Conservation (phyloP, 352 stramenopile species). For the Globisporangium yorkense region DNA sequence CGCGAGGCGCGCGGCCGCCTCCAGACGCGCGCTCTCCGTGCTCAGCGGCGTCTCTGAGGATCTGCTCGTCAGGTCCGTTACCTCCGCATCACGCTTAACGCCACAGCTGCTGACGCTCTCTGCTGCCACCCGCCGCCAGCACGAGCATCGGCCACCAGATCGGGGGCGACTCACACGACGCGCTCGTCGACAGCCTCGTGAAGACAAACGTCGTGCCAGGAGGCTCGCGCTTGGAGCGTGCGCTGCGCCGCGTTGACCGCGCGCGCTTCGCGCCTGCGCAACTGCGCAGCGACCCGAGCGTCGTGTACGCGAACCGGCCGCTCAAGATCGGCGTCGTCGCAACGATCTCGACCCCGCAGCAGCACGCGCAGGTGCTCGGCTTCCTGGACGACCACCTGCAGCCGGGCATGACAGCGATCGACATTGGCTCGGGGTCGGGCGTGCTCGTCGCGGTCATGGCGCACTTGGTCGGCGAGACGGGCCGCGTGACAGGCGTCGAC, state of each 20-base stretch:
- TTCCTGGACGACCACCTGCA: conserved; percentile 63
- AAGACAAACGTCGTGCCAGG: conserved; percentile 55
- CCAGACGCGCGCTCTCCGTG: conserved; percentile 32
- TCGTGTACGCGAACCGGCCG: conserved; percentile 66
- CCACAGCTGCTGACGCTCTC: not conserved
- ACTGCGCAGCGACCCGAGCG: conserved; percentile 15
- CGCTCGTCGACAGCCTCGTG: conserved; percentile 75
- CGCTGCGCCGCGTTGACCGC: conserved; percentile 61
- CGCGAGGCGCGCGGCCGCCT: not conserved
- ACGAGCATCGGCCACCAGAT: conserved; percentile 83
- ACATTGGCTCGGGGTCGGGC: conserved; percentile 79
- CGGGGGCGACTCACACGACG: conserved; percentile 53
- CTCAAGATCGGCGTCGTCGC: conserved; percentile 74
- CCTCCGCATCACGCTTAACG: not conserved
- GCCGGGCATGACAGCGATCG: conserved; percentile 51
- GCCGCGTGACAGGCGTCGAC: conserved; percentile 61
- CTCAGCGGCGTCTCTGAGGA: conserved; percentile 75
- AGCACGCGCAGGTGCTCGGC: conserved; percentile 73
- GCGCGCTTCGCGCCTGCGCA: conserved; percentile 42
- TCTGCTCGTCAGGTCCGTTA: conserved; percentile 52
- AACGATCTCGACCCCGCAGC: conserved; percentile 84
- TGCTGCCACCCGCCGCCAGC: conserved; percentile 11
- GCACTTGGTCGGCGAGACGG: conserved; percentile 48
- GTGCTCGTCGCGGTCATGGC: conserved; percentile 76
- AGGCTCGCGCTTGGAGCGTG: conserved; percentile 53